Percentiles rank a stretch among this genome's conserved stretches.
These are phyloP conservation scores for Phytophthora pseudosyringae DNA, from an alignment of 352 stramenopile genomes.

Conservation along the genomic window DNA sequence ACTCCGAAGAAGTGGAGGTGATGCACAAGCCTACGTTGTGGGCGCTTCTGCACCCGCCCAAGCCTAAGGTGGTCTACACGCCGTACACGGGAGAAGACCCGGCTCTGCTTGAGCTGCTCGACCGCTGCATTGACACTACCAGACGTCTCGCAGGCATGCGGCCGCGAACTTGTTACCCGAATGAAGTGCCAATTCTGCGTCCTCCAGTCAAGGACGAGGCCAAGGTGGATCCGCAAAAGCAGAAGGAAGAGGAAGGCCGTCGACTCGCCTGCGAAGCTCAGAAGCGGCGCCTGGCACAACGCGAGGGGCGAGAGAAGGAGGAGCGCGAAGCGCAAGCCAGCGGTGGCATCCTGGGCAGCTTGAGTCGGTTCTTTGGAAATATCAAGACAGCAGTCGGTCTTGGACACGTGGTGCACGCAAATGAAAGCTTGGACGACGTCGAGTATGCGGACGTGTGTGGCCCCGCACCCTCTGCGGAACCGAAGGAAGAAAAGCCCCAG, in stretches of 20 bases:
- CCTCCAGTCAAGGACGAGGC: constrained; percentile 17
- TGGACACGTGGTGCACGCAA: constrained; percentile 43
- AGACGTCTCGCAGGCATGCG: constrained; percentile 49
- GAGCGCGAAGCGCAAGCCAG: constrained; percentile 21
- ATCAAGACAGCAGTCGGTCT: constrained; percentile 47
- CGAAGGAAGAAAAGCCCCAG: constrained; percentile 25
- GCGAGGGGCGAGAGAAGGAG: constrained; percentile 36
- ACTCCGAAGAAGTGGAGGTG: constrained; percentile 53
- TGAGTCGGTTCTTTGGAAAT: constrained; percentile 22
- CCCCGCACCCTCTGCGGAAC: constrained; percentile 7
- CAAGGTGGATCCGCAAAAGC: constrained; percentile 27
- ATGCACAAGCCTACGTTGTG: constrained; percentile 49
- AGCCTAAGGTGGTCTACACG: constrained; percentile 53
- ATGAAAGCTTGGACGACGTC: constrained; percentile 65
- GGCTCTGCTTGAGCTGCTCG: constrained; percentile 56
- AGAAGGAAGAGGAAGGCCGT: constrained; percentile 67
- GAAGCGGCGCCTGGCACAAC: constrained; percentile 51
- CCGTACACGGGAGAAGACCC: constrained; percentile 61
- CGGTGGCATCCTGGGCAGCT: constrained; percentile 17
- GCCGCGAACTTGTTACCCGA: constrained; percentile 48
- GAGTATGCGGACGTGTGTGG: constrained; percentile 77
- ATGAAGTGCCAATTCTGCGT: constrained; percentile 50
- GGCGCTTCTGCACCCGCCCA: constrained; percentile 37
- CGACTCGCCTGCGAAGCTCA: constrained; percentile 73
- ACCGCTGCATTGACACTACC: constrained; percentile 70